Evolutionary conservation across 2,329 filamentous ascomycete genomes (phyloP).

Genomic region (Botrytis aclada): DNA sequence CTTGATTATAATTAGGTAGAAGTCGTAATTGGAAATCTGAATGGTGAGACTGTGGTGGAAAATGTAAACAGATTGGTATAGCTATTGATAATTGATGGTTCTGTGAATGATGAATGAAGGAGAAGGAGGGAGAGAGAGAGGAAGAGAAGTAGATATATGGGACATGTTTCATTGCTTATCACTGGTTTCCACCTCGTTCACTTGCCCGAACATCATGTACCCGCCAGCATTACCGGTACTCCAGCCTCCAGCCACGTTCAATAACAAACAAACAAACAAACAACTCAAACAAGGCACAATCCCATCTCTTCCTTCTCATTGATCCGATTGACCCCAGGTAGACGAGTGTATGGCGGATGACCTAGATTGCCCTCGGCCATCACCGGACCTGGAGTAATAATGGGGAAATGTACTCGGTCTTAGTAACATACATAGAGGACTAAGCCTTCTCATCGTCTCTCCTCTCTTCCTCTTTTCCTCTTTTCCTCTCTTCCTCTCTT

Average conservation of each 20-base stretch:
- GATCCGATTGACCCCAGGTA: background rate
- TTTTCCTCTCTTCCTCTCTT: too few relatives aligned
- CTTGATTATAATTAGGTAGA: constrained; percentile 9
- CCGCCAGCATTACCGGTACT: constrained; percentile 8
- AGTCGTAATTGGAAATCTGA: background rate
- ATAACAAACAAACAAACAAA: background rate
- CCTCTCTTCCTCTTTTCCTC: background rate
- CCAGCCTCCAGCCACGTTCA: background rate
- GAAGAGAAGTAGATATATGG: background rate
- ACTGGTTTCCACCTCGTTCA: background rate
- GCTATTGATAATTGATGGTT: background rate
- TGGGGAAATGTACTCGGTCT: constrained; percentile 1
- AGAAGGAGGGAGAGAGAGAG: background rate
- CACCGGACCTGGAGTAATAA: constrained; percentile 2
- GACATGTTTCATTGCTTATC: constrained; percentile 11
- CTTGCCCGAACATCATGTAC: background rate
- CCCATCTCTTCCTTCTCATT: background rate
- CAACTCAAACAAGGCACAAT: background rate
- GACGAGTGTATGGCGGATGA: background rate
- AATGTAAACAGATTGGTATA: background rate
- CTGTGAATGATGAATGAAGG: background rate
- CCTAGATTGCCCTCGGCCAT: background rate
- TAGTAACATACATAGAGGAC: background rate
- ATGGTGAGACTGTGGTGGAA: background rate
- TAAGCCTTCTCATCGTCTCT: background rate